Evolutionary conservation across 208 protist genomes (phyloP), one percentile per base, ranked within the genome.

Genomic region (Acanthamoeba lenticulata): DNA sequence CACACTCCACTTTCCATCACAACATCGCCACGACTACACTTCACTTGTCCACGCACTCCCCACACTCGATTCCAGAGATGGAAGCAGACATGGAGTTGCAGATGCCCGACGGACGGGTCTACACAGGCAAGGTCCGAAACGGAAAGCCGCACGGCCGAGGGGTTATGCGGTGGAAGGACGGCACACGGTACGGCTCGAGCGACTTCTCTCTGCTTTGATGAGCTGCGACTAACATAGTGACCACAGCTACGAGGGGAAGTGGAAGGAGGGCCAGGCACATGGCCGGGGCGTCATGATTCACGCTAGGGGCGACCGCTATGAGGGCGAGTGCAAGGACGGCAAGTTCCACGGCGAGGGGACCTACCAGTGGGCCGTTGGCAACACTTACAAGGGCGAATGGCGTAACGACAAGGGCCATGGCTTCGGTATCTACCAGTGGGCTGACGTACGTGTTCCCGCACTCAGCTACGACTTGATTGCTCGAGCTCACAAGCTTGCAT

Each of bases 311-410:
- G 83, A 90, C 11, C n/a, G 29, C 32, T 90, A 90, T 17, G 83
- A 90, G n/a, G 88, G 88, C 1, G 88, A 92, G 24, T 92, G 88
- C 29, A 92, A 67, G 32, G 32, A 90, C 49, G 55, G 55, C 55
- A 67, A 69, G 49, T 57, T 34, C 29, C 83, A 90, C n/a, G 83
- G 83, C 17, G 32, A 90, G 55, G 83, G 83, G 9, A 90, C 45
- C 19, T 90, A 90, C 34, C 47, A 27, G 1, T 42, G 67, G 77
- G 34, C 77, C 29, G 40, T 86, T 57, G 29, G 24, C 77, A 32
- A 38, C 77, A 86, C 45, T 40, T 32, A 86, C n/a, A 55, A 38
- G 42, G 24, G 77, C 36, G 27, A 32, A 86, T 38, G 24, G 27
- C 34, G 40, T 11, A 38, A 47, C 19, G 27, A 60, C 27, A 32